These are phyloP conservation scores for Trypanosoma lewisi DNA, from an alignment of 208 protist species.

Conservation along the genomic window DNA sequence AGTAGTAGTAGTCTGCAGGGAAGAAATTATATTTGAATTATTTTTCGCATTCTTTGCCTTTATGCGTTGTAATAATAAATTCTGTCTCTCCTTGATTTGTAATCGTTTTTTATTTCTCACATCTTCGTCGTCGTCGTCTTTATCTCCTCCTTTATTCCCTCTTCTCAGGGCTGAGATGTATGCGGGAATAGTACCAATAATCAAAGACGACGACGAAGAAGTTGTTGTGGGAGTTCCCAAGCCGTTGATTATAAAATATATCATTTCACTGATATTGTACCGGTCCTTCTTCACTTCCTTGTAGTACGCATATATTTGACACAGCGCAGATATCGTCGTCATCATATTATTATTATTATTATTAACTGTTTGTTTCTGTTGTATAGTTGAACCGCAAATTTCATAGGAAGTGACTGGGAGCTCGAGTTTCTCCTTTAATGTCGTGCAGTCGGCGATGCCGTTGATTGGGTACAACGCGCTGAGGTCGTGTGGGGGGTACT, in stretches of 20 bases:
- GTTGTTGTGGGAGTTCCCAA: slow-evolving; percentile 29
- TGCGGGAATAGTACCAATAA: too few relatives aligned
- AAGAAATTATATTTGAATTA: not conserved
- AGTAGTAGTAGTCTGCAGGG: not conserved
- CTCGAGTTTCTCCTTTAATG: slow-evolving; percentile 51
- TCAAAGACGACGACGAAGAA: too few relatives aligned
- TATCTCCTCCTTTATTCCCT: too few relatives aligned
- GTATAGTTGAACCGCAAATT: not conserved
- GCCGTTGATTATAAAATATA: slow-evolving; percentile 44
- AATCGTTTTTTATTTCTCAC: slow-evolving; percentile 27
- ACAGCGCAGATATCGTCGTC: slow-evolving; percentile 33
- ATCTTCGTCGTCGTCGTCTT: slow-evolving; percentile 13
- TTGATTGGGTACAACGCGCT: slow-evolving; percentile 34
- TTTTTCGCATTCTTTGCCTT: slow-evolving; percentile 37
- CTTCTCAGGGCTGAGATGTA: too few relatives aligned
- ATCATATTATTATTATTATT: too few relatives aligned
- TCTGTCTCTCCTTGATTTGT: slow-evolving; percentile 65
- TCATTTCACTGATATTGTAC: slow-evolving; percentile 57
- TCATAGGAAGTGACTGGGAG: slow-evolving; percentile 12
- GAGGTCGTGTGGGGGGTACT: slow-evolving; percentile 34
- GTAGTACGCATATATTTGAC: slow-evolving; percentile 38
- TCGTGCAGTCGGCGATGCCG: slow-evolving; percentile 28
- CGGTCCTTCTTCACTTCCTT: slow-evolving; percentile 33
- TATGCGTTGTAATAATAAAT: slow-evolving; percentile 58
- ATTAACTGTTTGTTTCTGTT: not conserved